Conservation (phyloP, 257 asterid species). For the Plectranthus barbatus region DNA sequence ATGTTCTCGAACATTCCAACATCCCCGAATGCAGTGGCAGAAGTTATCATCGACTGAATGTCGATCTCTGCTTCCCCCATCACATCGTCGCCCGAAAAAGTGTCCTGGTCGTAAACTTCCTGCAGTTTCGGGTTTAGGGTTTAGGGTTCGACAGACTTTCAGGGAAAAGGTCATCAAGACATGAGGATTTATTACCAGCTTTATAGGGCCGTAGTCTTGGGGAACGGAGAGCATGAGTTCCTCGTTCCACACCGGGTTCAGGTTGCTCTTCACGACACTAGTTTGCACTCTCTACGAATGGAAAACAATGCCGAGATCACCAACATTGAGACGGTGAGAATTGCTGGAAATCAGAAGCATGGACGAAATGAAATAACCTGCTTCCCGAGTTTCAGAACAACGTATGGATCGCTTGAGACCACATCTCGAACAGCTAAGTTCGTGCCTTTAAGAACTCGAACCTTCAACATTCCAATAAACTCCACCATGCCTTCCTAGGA, state of each 20-base stretch:
- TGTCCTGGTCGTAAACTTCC: constrained; percentile 87
- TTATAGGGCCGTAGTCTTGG: constrained; percentile 60
- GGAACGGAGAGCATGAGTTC: constrained; percentile 97
- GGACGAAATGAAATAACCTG: constrained; percentile 45
- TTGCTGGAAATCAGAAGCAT: neutral
- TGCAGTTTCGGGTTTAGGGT: constrained; percentile 20
- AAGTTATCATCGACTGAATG: constrained; percentile 85
- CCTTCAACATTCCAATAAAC: constrained; percentile 80
- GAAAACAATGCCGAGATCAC: neutral
- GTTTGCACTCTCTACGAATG: constrained; percentile 73
- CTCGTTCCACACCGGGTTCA: constrained; percentile 93
- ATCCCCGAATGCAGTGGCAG: constrained; percentile 85
- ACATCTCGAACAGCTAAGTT: constrained; percentile 88
- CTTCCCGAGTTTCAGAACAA: constrained; percentile 70
- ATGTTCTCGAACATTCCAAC: constrained; percentile 66
- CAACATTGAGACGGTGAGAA: too few species aligned
- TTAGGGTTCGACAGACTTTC: too few species aligned
- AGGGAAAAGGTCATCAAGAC: too few species aligned
- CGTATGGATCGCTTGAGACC: constrained; percentile 95
- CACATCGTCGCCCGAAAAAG: constrained; percentile 85
- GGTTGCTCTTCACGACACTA: constrained; percentile 60
- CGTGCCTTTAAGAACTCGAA: constrained; percentile 67
- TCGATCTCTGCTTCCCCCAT: constrained; percentile 99
- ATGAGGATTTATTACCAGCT: constrained; percentile 45
- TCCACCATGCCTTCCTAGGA: constrained; percentile 90